A percentile compares a stretch with the other conserved stretches of the same genome.
phyloP scores from a whole-genome alignment of 257 asterid genomes.

The Penstemon davidsonii region DNA sequence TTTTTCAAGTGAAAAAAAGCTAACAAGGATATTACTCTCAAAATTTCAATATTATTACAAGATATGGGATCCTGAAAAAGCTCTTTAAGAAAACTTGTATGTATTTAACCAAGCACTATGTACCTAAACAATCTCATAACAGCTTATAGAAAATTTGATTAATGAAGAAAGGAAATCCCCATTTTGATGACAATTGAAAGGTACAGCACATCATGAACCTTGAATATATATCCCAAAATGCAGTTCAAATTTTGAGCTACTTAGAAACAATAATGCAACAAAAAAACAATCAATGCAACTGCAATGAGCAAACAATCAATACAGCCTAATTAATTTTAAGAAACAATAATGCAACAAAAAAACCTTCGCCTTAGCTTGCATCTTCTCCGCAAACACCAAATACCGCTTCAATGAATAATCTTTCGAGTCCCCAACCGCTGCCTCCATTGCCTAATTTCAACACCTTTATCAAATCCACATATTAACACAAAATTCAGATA shows the following conservation, averaged over 20 bases:
- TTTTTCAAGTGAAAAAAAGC: background rate
- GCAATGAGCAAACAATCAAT: background rate
- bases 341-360: slow-evolving; percentile 9
- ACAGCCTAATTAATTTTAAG: background rate
- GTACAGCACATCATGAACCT: too few species aligned
- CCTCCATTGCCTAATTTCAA: slow-evolving; percentile 64
- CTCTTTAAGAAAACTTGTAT: background rate
- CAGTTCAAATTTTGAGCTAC: too few species aligned
- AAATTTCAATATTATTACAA: background rate
- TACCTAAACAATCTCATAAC: too few species aligned
- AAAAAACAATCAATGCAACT: too few species aligned
- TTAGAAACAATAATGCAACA: too few species aligned
- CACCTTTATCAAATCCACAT: background rate
- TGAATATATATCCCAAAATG: too few species aligned
- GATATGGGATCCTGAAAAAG: background rate
- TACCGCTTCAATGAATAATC: slow-evolving; percentile 80
- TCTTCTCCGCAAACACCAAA: slow-evolving; percentile 57
- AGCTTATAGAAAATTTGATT: background rate
- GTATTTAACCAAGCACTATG: too few species aligned
- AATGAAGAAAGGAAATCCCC: background rate
- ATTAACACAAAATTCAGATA: background rate
- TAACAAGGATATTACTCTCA: too few species aligned
- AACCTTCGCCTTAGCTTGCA: slow-evolving; percentile 74
- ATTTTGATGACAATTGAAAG: background rate
- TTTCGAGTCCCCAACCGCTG: slow-evolving; percentile 64